These are phyloP conservation scores for Benincasa hispida DNA, from an alignment of 306 rosid genomes.

Conservation along the genomic window DNA sequence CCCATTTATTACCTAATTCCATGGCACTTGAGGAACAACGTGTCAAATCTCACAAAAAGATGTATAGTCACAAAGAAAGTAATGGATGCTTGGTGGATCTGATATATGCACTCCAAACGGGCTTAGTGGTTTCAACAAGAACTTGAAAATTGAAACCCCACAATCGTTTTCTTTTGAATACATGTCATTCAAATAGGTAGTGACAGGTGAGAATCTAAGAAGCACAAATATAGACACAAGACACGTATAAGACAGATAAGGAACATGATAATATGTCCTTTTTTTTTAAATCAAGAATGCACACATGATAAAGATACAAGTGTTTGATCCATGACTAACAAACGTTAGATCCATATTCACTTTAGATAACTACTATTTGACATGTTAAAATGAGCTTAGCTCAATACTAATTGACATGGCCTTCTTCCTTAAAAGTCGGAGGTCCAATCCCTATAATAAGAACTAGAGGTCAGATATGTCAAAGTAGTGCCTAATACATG, in stretches of 20 bases:
- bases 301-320: background rate
- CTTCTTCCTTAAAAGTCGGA: too few species aligned
- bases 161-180: background rate
- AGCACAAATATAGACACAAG: background rate
- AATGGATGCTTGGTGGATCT: constrained; percentile 7
- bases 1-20: background rate
- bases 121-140: background rate
- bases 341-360: background rate
- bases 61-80: constrained; percentile 3
- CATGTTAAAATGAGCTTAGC: too few species aligned
- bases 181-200: background rate
- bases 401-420: too few species aligned
- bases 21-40: background rate
- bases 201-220: background rate
- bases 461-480: too few species aligned
- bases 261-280: background rate
- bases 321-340: background rate
- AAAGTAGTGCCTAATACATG: background rate
- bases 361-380: background rate
- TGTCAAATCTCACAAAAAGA: constrained; percentile 10
- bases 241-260: background rate
- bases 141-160: background rate
- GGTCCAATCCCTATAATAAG: too few species aligned
- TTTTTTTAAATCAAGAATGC: background rate
- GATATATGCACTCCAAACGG: background rate